Percentiles rank a stretch among this genome's conserved stretches.
phyloP scores from a whole-genome alignment of 148 eudicot species.

The Hydrangea macrophylla region DNA sequence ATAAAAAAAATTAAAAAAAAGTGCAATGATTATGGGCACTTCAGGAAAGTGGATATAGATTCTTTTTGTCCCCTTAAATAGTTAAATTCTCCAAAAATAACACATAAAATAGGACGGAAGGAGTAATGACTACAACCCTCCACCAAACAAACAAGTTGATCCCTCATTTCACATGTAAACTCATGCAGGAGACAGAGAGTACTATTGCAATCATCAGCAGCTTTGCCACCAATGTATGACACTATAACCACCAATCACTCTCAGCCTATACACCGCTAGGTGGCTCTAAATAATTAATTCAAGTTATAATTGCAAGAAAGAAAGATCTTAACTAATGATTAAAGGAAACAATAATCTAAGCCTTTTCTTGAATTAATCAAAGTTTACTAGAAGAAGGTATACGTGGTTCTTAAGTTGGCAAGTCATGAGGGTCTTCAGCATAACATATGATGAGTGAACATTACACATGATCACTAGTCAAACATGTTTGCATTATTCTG shows the following conservation, averaged over 20 bases:
- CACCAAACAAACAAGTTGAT: too few species aligned
- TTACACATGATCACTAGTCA: background rate
- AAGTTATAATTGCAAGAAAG: background rate
- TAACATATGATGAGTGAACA: background rate
- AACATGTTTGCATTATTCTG: background rate
- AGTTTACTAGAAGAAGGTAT: background rate
- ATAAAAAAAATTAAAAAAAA: too few species aligned
- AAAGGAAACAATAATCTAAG: background rate
- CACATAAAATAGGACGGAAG: too few species aligned
- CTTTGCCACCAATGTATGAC: slow-evolving; percentile 4
- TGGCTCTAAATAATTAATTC: background rate
- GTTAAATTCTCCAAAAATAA: too few species aligned
- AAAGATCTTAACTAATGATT: background rate
- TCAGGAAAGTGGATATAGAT: too few species aligned
- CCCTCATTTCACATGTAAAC: too few species aligned
- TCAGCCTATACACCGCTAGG: background rate
- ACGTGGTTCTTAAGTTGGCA: background rate
- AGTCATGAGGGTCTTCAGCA: background rate
- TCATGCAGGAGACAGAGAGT: too few species aligned
- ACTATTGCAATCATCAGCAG: background rate
- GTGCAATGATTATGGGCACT: too few species aligned
- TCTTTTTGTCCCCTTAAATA: too few species aligned
- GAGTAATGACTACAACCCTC: too few species aligned
- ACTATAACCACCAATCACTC: slow-evolving; percentile 2
- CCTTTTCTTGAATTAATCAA: background rate